Conservation (phyloP, 208 protist species). For the Wallacemonas sp. region DNA sequence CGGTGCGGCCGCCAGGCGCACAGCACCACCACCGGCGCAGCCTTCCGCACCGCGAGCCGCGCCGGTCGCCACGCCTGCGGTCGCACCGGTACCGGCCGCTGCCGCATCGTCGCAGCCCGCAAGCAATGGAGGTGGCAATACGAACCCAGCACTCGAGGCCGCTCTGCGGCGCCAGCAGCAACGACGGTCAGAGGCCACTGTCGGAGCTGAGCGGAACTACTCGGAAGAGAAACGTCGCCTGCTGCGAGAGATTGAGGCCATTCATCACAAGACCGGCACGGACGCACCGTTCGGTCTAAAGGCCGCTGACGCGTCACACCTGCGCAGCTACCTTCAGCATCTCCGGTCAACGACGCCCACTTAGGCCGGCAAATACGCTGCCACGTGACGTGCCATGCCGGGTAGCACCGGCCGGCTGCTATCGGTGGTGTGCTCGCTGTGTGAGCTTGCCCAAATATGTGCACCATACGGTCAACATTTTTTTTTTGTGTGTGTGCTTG, state of each 20-base stretch:
- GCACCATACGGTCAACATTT: neutral
- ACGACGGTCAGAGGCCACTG: slow-evolving; percentile 13
- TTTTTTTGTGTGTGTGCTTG: slow-evolving; percentile 9
- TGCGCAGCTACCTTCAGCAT: slow-evolving; percentile 64
- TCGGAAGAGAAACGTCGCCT: slow-evolving; percentile 52
- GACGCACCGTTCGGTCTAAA: slow-evolving; percentile 74
- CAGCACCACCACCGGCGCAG: neutral
- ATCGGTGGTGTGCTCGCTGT: too few species aligned
- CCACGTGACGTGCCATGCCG: too few species aligned
- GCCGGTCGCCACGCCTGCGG: neutral
- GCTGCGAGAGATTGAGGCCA: slow-evolving; percentile 50
- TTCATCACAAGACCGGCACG: slow-evolving; percentile 40
- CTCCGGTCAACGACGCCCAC: slow-evolving; percentile 5
- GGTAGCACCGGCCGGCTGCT: too few species aligned
- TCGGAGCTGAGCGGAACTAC: slow-evolving; percentile 13
- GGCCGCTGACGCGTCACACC: slow-evolving; percentile 56
- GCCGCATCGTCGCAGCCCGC: neutral
- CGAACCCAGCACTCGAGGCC: slow-evolving; percentile 73
- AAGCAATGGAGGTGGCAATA: neutral
- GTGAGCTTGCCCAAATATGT: neutral
- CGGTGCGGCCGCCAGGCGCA: slow-evolving; percentile 3
- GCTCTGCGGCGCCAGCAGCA: slow-evolving; percentile 67
- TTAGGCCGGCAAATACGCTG: too few species aligned
- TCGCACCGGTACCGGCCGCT: neutral
- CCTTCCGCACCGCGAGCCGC: neutral